Conservation (phyloP, 371 early-diverging fungal genomes). For the Capniomyces stellatus region DNA sequence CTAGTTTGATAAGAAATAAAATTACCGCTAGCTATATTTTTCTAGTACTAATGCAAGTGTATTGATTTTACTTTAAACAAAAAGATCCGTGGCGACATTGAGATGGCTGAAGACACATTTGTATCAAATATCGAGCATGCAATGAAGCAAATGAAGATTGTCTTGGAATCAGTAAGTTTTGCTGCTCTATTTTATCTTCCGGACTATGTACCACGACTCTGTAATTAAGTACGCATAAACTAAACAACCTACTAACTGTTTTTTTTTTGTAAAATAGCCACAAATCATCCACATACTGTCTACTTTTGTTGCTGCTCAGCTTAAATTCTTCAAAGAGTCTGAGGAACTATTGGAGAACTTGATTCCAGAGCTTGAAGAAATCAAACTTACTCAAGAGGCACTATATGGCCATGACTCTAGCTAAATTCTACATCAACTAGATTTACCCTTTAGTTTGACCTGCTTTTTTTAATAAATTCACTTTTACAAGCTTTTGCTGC, state of each 20-base stretch:
- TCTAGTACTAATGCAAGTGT: background rate
- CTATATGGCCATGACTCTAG: constrained; percentile 52
- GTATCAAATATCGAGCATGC: constrained; percentile 81
- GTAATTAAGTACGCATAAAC: no score
- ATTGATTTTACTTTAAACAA: background rate
- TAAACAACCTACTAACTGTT: no score
- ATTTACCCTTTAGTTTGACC: no score
- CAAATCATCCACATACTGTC: constrained; percentile 67
- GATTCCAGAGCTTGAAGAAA: constrained; percentile 80
- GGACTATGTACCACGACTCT: no score
- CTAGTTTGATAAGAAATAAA: no score
- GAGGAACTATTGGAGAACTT: constrained; percentile 56
- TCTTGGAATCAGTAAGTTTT: constrained; percentile 41
- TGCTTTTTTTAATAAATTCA: no score
- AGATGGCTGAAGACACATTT: constrained; percentile 81
- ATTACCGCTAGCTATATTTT: no score
- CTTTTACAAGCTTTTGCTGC: no score
- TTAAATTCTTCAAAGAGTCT: constrained; percentile 65
- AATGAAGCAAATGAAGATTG: constrained; percentile 70
- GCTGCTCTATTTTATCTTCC: no score
- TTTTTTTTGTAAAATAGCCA: no score
- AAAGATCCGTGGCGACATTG: constrained; percentile 57
- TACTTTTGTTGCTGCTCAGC: constrained; percentile 69
- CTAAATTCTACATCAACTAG: no score
- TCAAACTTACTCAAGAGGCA: constrained; percentile 75